Evolutionary conservation across 257 asterid genomes (phyloP).

Genomic region (Verbascum thapsus): DNA sequence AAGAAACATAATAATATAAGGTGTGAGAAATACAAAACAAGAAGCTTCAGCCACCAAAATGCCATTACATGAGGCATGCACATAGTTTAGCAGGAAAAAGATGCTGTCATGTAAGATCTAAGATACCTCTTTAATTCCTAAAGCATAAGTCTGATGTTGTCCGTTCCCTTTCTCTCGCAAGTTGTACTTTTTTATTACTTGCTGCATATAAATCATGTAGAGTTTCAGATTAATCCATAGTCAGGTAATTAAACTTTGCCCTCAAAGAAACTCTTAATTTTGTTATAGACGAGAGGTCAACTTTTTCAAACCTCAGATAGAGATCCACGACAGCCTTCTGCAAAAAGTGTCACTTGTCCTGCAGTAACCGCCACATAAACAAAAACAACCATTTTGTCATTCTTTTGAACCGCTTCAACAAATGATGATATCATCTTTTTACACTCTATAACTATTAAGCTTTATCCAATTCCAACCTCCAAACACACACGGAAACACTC

Average conservation of each 20-base stretch:
- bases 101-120: conserved; percentile 21
- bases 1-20: conserved; percentile 4
- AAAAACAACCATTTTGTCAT: conserved; percentile 16
- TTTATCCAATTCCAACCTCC: conserved; percentile 3
- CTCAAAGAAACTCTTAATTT: conserved; percentile 19
- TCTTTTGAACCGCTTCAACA: conserved; percentile 13
- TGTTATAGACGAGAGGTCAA: conserved; percentile 20
- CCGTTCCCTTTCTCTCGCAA: conserved; percentile 86
- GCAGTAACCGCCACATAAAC: conserved; percentile 37
- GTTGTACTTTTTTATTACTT: conserved; percentile 68
- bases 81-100: conserved; percentile 3
- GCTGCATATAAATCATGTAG: conserved; percentile 42
- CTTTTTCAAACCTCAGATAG: conserved; percentile 74
- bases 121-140: conserved; percentile 96
- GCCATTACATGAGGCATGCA: conserved; percentile 9
- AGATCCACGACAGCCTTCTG: conserved; percentile 99
- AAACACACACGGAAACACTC: background rate
- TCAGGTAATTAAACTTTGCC: conserved; percentile 15
- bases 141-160: conserved; percentile 96
- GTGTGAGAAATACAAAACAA: conserved; percentile 3
- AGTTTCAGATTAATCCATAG: conserved; percentile 16
- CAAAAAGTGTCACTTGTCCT: conserved; percentile 81
- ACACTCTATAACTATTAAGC: background rate
- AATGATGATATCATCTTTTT: conserved; percentile 14
- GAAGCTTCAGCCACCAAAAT: conserved; percentile 22